Base-by-base conservation (phyloP, 352 stramenopile genomes). In the Globisporangium spinosum region DNA sequence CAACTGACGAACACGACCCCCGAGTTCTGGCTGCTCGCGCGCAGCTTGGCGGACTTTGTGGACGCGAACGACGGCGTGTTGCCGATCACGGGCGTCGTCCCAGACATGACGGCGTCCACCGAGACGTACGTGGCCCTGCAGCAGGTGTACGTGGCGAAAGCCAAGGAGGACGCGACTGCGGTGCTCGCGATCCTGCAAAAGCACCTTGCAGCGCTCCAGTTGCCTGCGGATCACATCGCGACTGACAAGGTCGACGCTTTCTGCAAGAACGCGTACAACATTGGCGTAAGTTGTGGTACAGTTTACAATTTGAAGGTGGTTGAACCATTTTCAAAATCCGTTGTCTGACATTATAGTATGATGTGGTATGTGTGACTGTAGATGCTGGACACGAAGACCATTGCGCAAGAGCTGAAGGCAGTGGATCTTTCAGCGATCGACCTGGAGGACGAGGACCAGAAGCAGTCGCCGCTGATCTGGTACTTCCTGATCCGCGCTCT, bases 51-150 rank as follows among this genome's bases (percentile, higher is more conserved):
- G 3, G 80, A 90, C 35, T 98, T 97, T 78, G 78, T 97, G 10
- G 69, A 80, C 29, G 69, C 76, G 27, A 91, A 93, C 60, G 75
- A 82, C 12, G 82, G 78, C 1, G 43, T 89, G 51, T 73, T 89
- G 57, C 94, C 94, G 3, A 75, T 98, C n/a, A 91, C 91, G 35
- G 96, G 96, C 3, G 87, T 89, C 12, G 91, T 99, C 29, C 97
- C 97, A 0, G 98, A 99, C 67, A 99, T 99, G 96, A 99, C 97
- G 7, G 89, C 94, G 15, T 96, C 95, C 12, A 99, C 97, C 1
- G 80, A 96, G n/a, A 77, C 71, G 10, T 99, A 98, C 77, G 88
- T 99, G 6, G 77, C 85, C 56, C 75, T 99, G 61, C 97, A 99
- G 77, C 76, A 94, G 23, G 68, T 98, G 3, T 99, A 99, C 77